These are phyloP conservation scores for Tarenaya hassleriana DNA, from an alignment of 345 rosid genomes.

Conservation along the genomic window DNA sequence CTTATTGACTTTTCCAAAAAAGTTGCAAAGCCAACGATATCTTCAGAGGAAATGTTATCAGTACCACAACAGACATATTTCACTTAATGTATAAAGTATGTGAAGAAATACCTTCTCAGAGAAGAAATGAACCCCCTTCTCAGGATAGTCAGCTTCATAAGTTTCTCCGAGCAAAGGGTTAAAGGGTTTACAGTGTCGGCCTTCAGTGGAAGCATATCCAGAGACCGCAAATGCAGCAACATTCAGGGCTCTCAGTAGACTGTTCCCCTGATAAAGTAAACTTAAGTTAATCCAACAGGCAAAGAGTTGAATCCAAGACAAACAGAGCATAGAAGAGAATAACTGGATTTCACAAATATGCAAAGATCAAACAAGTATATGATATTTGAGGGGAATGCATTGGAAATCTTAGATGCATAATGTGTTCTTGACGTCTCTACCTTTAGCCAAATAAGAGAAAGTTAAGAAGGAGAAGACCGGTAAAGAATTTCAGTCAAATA, in stretches of 20 bases:
- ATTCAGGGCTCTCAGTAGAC: conserved; percentile 57
- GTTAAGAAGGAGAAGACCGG: no score
- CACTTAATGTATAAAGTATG: not conserved
- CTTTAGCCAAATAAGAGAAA: no score
- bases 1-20: no score
- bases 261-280: conserved; percentile 58
- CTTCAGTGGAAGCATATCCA: conserved; percentile 91
- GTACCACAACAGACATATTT: conserved; percentile 1
- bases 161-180: conserved; percentile 98
- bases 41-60: not conserved
- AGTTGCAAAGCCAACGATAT: no score
- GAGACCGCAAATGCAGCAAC: conserved; percentile 98
- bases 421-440: no score
- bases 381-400: not conserved
- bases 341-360: conserved; percentile 45
- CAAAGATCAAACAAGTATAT: conserved; percentile 42
- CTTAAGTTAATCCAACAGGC: conserved; percentile 22
- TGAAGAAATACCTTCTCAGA: conserved; percentile 73
- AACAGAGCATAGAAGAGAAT: not conserved
- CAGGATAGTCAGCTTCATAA: conserved; percentile 92
- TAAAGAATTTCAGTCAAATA: not conserved
- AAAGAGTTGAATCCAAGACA: conserved; percentile 11
- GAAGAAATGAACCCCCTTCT: conserved; percentile 83
- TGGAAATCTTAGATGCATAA: not conserved
- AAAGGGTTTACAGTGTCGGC: conserved; percentile 93